Percentiles rank a stretch among this genome's conserved stretches.
Evolutionary conservation across 108 stramenopile species (phyloP).

Genomic region (Cyclotella sp.): DNA sequence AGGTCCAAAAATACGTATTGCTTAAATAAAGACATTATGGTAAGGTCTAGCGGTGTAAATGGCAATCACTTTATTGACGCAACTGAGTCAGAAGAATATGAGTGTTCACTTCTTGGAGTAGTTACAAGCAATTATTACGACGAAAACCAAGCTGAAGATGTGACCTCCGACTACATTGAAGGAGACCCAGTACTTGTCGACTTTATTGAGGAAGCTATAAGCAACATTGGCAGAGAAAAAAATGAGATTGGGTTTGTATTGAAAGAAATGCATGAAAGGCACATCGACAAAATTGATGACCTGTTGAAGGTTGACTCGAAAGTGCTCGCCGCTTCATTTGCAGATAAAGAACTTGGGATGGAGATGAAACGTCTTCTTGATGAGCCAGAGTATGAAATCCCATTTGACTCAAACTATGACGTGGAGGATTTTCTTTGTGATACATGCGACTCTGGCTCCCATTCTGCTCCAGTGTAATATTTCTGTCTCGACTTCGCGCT

Average conservation of each 20-base stretch:
- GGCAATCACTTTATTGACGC: no score
- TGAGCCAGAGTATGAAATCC: neutral
- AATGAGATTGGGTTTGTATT: neutral
- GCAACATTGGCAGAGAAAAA: neutral
- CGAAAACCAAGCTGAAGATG: neutral
- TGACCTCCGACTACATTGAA: neutral
- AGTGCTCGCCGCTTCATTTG: neutral
- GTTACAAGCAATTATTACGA: neutral
- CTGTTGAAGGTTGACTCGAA: neutral
- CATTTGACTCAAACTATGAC: neutral
- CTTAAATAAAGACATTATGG: no score
- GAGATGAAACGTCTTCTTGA: constrained; percentile 9
- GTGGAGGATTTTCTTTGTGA: neutral
- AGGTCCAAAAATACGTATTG: no score
- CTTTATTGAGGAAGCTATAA: constrained; percentile 14
- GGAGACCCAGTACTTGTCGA: constrained; percentile 7
- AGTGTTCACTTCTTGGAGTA: neutral
- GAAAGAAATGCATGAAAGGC: constrained; percentile 3
- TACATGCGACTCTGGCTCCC: no score
- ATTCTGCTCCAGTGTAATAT: no score
- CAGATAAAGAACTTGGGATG: neutral
- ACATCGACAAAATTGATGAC: constrained; percentile 4
- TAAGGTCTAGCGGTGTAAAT: no score
- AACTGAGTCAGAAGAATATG: no score
- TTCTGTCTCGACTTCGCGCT: no score